Evolutionary conservation across 2,329 filamentous ascomycete species (phyloP), one percentile per base, ranked within the genome.

Genomic region (Aureobasidium sp.): DNA sequence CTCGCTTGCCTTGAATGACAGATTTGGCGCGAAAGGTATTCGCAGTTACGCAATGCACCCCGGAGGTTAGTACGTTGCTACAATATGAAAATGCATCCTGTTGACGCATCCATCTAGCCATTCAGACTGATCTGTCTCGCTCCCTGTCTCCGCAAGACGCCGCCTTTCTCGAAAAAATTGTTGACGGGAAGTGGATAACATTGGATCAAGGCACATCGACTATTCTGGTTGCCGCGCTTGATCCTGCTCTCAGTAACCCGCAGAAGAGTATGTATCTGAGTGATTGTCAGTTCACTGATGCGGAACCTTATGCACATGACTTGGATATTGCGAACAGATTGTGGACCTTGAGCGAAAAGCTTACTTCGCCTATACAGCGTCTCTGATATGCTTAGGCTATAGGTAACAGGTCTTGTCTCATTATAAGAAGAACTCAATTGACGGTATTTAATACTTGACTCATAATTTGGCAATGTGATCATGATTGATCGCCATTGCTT

Each of bases 131-230:
- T 39, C 56, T 65, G 5, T 61, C 64, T 17, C 47, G 62, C 20
- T 61, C 62, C 15, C 37, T 62, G 5, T 12, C 63, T 62, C 5
- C 65, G 68, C 12, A 66, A 58, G n/a, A 47, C 53, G 27, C 59
- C 39, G 62, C 69, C 6, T 53, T 67, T 62, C 63, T 67, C 64
- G 69, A 70, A n/a, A 37, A 17, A 7, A 20, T 53, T 70, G 67
- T 39, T 68, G 62, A 65, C 48, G 67, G 68, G 29, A 72, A 62
- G 44, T 68, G 69, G 58, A 79, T 76, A 67, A 72, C 69, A 15
- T 64, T 74, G 36, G 74, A 78, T 66, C 74, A 79, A 67, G 78
- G 78, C 5, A 74, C 73, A 58, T 71, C 75, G 11, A 79, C 78
- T 0, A 75, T 71, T 34, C 66, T 80, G 12, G 73, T 76, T 17